Percentiles rank a stretch among this genome's conserved stretches.
Evolutionary conservation across 2,329 filamentous ascomycete species (phyloP).

Genomic region (Cryphonectria radicalis): DNA sequence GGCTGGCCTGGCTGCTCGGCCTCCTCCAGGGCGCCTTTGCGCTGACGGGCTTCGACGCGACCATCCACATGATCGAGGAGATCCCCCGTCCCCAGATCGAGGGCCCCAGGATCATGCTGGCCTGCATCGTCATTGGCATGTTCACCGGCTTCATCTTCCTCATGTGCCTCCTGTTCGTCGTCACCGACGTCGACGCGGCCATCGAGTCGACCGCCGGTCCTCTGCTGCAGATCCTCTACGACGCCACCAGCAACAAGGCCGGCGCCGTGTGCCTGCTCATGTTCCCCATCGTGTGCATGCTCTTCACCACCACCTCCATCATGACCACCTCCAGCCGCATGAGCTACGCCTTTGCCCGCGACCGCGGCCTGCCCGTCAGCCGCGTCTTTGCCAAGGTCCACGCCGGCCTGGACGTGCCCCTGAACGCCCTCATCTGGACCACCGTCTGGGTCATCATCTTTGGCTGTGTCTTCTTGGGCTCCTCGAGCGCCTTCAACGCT

Average conservation of each 20-base stretch:
- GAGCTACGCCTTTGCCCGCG: constrained; percentile 70
- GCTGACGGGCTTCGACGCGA: constrained; percentile 57
- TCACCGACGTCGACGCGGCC: constrained; percentile 59
- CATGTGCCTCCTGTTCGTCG: constrained; percentile 66
- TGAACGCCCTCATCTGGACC: constrained; percentile 68
- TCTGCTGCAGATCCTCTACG: constrained; percentile 50
- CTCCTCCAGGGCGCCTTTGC: constrained; percentile 57
- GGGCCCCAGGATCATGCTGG: constrained; percentile 70
- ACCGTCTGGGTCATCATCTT: constrained; percentile 67
- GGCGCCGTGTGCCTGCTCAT: constrained; percentile 69
- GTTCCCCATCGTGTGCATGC: constrained; percentile 66
- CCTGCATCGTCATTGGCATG: constrained; percentile 66
- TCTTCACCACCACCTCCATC: constrained; percentile 66
- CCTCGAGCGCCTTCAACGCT: constrained; percentile 69
- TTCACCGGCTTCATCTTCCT: constrained; percentile 56
- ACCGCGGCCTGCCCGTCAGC: constrained; percentile 69
- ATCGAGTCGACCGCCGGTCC: constrained; percentile 42
- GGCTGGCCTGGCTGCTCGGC: constrained; percentile 61
- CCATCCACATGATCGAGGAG: constrained; percentile 61
- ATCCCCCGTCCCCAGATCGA: constrained; percentile 57
- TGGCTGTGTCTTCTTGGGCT: constrained; percentile 72
- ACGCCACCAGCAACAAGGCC: constrained; percentile 64
- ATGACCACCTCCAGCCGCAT: constrained; percentile 70
- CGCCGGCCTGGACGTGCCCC: constrained; percentile 62
- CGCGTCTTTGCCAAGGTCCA: constrained; percentile 65